A percentile compares a stretch with the other conserved stretches of the same genome.
phyloP scores from a whole-genome alignment of 2,329 filamentous ascomycete genomes.

The Clonostachys byssicola region DNA sequence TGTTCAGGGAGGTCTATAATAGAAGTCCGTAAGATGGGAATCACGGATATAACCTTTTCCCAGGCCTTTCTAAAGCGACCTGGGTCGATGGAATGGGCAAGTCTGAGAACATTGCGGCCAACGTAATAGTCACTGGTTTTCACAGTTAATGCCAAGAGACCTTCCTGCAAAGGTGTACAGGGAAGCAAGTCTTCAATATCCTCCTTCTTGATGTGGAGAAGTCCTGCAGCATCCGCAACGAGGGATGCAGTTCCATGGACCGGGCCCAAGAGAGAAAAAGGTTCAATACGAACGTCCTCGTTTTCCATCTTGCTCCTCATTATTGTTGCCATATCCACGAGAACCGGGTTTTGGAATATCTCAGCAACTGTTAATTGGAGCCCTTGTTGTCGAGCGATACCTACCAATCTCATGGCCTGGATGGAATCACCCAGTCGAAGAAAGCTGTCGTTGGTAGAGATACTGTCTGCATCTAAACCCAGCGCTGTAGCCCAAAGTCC shows the following conservation, averaged over 20 bases:
- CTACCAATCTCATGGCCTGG: slow-evolving; percentile 9
- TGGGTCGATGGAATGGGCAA: not conserved
- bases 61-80: not conserved
- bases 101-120: not conserved
- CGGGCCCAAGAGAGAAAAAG: not conserved
- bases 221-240: not conserved
- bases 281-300: not conserved
- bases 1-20: not conserved
- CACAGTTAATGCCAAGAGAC: slow-evolving; percentile 38
- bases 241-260: not conserved
- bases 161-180: slow-evolving; percentile 42
- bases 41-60: not conserved
- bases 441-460: slow-evolving; percentile 5
- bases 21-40: not conserved
- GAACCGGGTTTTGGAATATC: slow-evolving; percentile 24
- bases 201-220: not conserved
- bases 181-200: slow-evolving; percentile 41
- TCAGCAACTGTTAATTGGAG: slow-evolving; percentile 9
- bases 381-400: not conserved
- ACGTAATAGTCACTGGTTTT: slow-evolving; percentile 11
- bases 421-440: slow-evolving; percentile 12
- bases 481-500: not conserved
- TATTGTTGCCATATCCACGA: slow-evolving; percentile 9
- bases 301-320: not conserved
- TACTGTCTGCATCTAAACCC: not conserved